phyloP scores from a whole-genome alignment of 1,284 basidiomycete genomes.

The Coniferiporia weirii region DNA sequence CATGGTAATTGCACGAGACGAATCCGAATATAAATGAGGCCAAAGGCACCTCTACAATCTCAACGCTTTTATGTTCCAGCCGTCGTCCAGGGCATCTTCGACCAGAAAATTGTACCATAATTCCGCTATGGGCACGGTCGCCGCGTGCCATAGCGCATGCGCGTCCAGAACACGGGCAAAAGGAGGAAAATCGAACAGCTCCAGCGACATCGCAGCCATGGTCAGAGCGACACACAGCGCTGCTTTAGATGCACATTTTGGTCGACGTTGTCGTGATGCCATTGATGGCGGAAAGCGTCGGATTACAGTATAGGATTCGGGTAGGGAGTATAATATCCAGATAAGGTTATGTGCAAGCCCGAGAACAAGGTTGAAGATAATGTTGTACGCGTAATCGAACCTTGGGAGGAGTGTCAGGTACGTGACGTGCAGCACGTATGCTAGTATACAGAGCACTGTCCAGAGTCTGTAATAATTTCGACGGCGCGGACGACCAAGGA shows the following conservation, averaged over 20 bases:
- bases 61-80: conserved; percentile 27
- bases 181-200: conserved; percentile 92
- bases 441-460: conserved; percentile 42
- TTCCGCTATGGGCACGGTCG: conserved; percentile 75
- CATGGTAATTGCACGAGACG: too few species aligned
- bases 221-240: conserved; percentile 66
- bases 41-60: not conserved
- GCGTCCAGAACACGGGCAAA: conserved; percentile 78
- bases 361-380: conserved; percentile 76
- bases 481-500: conserved; percentile 37
- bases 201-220: conserved; percentile 74
- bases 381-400: conserved; percentile 97
- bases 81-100: conserved; percentile 57
- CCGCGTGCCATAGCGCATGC: conserved; percentile 91
- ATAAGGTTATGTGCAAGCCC: conserved; percentile 77
- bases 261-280: conserved; percentile 42
- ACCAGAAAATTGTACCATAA: conserved; percentile 85
- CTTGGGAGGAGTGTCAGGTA: conserved; percentile 73
- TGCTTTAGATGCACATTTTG: conserved; percentile 48
- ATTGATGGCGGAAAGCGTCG: conserved; percentile 47
- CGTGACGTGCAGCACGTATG: conserved; percentile 67
- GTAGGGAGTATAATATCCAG: conserved; percentile 79
- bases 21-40: too few species aligned
- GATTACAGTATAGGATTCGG: conserved; percentile 41
- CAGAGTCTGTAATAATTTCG: conserved; percentile 30